phyloP scores from a whole-genome alignment of 305 asterid genomes.

The Euphrasia arctica region DNA sequence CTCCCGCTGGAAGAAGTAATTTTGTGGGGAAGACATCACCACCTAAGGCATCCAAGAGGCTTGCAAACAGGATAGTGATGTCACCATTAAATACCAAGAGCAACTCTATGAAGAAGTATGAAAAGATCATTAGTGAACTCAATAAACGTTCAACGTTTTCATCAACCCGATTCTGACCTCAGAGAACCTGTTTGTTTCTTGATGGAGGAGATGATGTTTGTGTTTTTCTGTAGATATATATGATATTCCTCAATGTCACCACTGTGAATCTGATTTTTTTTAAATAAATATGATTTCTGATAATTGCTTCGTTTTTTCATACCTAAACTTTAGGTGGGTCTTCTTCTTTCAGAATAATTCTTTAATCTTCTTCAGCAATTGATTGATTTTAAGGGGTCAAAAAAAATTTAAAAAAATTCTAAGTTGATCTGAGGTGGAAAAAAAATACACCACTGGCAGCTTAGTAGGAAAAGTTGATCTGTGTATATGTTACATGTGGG shows the following conservation, averaged over 20 bases:
- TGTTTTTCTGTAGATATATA: not conserved
- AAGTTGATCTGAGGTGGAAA: no score
- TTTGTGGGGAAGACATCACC: slow-evolving; percentile 31
- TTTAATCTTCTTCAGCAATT: no score
- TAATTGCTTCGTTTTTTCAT: not conserved
- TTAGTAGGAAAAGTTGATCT: no score
- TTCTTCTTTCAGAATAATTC: no score
- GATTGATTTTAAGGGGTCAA: no score
- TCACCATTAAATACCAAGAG: slow-evolving; percentile 38
- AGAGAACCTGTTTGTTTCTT: not conserved
- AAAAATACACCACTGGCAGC: no score
- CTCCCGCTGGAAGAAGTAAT: slow-evolving; percentile 35
- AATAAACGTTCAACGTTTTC: not conserved
- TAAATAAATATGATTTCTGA: not conserved
- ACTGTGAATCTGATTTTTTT: slow-evolving; percentile 2
- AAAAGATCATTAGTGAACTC: slow-evolving; percentile 5
- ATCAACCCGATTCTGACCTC: not conserved
- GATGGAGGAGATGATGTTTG: slow-evolving; percentile 1
- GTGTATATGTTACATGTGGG: no score
- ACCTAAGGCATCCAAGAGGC: slow-evolving; percentile 22
- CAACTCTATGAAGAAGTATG: slow-evolving; percentile 22
- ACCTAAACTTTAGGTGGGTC: no score
- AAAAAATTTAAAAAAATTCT: no score
- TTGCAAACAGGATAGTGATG: slow-evolving; percentile 29
- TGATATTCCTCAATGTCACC: not conserved